Evolutionary conservation across 176 grass and related monocot genomes (phyloP), one percentile per base, ranked within the genome.

Genomic region (Leersia perrieri): DNA sequence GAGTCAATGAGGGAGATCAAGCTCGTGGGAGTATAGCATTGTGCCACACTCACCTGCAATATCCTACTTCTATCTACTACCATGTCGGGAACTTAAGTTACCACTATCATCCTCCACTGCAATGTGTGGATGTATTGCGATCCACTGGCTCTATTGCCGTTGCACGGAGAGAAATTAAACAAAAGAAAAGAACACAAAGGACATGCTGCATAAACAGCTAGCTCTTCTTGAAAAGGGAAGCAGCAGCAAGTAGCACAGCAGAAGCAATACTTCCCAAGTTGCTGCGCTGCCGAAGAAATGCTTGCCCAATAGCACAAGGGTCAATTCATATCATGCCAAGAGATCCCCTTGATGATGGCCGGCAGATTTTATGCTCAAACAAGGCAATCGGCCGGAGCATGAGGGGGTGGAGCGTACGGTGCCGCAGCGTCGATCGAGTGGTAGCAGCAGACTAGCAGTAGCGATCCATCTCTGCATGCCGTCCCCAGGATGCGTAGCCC

Each of bases 281-380:
- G 4, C 60, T 16, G 34, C 11, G 64, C 40, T 16, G 29, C 7
- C 0, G 64, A 39, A 47, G 53, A 64, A 72, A 82, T 11, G 31
- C 57, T 60, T 27, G 49, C 81, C 61, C 32, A 82, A 39, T 7
- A 41, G 53, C 74, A 25, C 28, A 22, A 34, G 9, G 58, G 74
- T 71, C 71, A 74, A 35, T 72, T 82, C 88, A 60, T 49, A 83
- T 90, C 38, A 49, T 80, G 51, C 83, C 83, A 86, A 83, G 51
- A 83, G 88, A 90, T 90, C 60, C 63, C 11, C 34, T 55, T 40
- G 79, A 82, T 86, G 74, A 82, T 86, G 73, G 69, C 20, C 74
- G 44, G 49, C 67, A 67, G 88, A 86, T 90, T 67, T 78, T 65
- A 60, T 72, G 78, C 60, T 78, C 60, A n/a, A 73, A 79, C 68